Base-by-base conservation (phyloP, 768 basidiomycete species). In the Lactarius deliciosus region DNA sequence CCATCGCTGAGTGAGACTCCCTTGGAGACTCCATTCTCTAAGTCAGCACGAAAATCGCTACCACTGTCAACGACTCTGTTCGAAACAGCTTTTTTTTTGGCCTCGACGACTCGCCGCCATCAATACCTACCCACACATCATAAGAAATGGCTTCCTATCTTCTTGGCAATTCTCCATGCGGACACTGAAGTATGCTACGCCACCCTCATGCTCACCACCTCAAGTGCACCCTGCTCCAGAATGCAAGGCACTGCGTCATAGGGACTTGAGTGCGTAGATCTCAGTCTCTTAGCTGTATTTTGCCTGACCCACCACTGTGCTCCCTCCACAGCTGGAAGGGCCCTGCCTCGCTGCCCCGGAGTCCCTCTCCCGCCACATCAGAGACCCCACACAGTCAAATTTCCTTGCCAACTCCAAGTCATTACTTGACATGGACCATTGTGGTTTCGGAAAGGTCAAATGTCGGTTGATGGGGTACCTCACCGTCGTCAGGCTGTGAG, bases 381-480 rank as follows among this genome's bases (percentile, higher is more conserved):
- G 6, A 32, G 6, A 61, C 73, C 8, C 90, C 50, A 78, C 79
- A 66, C 82, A 86, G 69, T 79, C 78, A 32, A 78, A 82, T 5
- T 92, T 92, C 79, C 81, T 94, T 30, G 68, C 81, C 34, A 83
- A 81, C 45, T 93, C 95, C 32, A 86, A 91, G 32, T 79, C 80
- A 22, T 93, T 92, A 74, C 85, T 97, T 10, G 94, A 98, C 71
- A 81, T 86, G 15, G 95, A 96, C 66, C 95, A 97, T 75, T 96
- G 88, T 71, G 96, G 96, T 1, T 80, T 98, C 22, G 92, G 95
- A 65, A 92, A 92, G 75, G 89, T 98, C 75, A 98, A 97, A 82
- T 88, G 91, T 69, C 82, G 96, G 11, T 77, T 97, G 3, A 90
- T 96, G 55, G 96, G 96, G 73, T 96, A 94, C 75, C 84, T 98